phyloP scores from a whole-genome alignment of 2,329 filamentous ascomycete genomes.

The Penicillium sp. region DNA sequence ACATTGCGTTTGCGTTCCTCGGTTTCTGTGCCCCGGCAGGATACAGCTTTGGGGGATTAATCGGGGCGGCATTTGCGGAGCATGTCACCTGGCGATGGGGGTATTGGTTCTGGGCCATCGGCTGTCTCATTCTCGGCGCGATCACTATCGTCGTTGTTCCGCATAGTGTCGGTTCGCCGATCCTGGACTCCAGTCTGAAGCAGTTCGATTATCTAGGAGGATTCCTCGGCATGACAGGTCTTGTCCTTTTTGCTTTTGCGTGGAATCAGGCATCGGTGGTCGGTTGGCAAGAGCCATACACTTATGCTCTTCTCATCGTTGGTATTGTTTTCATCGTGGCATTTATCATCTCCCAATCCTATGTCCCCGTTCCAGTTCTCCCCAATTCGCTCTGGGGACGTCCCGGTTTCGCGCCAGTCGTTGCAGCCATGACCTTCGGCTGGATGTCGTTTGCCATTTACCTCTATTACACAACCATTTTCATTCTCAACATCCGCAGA shows the following conservation, averaged over 20 bases:
- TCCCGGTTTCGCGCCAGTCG: slow-evolving; percentile 23
- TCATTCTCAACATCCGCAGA: slow-evolving; percentile 14
- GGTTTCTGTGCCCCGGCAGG: slow-evolving; percentile 43
- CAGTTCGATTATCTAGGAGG: slow-evolving; percentile 43
- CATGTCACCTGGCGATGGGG: slow-evolving; percentile 50
- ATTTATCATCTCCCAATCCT: slow-evolving; percentile 43
- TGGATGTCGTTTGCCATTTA: slow-evolving; percentile 31
- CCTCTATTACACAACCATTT: slow-evolving; percentile 29
- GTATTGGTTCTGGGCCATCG: slow-evolving; percentile 45
- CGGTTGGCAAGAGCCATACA: slow-evolving; percentile 54
- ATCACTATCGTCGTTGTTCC: slow-evolving; percentile 38
- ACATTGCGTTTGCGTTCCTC: slow-evolving; percentile 44
- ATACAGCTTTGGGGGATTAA: slow-evolving; percentile 35
- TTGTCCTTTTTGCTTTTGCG: slow-evolving; percentile 60
- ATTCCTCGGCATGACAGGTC: slow-evolving; percentile 42
- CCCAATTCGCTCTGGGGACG: slow-evolving; percentile 23
- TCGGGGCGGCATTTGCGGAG: slow-evolving; percentile 37
- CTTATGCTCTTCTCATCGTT: slow-evolving; percentile 54
- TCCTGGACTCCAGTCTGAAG: slow-evolving; percentile 19
- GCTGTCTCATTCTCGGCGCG: slow-evolving; percentile 33
- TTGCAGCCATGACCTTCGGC: slow-evolving; percentile 12
- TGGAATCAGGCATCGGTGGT: slow-evolving; percentile 60
- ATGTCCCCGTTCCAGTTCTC: slow-evolving; percentile 6
- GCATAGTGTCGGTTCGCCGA: slow-evolving; percentile 9
- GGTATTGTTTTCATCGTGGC: slow-evolving; percentile 49